These are phyloP conservation scores for Parastagonospora avenae DNA, from an alignment of 2,329 filamentous ascomycete genomes.

Conservation along the genomic window DNA sequence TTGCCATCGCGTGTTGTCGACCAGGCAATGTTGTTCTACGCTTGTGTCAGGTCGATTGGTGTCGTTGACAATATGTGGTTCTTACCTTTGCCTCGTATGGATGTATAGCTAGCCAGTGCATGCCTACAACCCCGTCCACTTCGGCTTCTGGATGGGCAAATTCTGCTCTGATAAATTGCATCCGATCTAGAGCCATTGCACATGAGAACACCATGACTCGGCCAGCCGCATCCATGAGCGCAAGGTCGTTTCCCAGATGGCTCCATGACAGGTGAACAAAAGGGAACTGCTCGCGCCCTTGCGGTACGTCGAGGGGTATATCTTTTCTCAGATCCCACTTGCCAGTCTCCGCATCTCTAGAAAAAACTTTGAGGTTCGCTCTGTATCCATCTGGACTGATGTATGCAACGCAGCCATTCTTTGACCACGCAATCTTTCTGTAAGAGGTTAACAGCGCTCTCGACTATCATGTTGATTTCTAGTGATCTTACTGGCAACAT, in stretches of 20 bases:
- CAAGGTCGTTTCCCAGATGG: conserved; percentile 76
- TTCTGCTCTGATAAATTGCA: conserved; percentile 66
- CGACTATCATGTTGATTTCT: background rate
- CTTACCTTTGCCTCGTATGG: conserved; percentile 48
- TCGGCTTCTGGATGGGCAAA: conserved; percentile 74
- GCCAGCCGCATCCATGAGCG: conserved; percentile 79
- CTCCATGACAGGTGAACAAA: conserved; percentile 86
- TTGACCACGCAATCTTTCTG: conserved; percentile 87
- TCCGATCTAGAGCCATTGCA: conserved; percentile 73
- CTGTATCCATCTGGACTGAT: conserved; percentile 73
- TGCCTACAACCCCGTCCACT: conserved; percentile 76
- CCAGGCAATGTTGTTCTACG: conserved; percentile 44
- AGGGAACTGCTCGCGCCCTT: conserved; percentile 66
- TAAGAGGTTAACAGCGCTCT: conserved; percentile 4
- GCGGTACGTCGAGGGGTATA: conserved; percentile 67
- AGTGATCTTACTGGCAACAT: conserved; percentile 75
- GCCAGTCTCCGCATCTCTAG: conserved; percentile 70
- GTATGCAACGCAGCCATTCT: conserved; percentile 80
- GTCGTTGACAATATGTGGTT: background rate
- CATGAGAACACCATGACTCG: conserved; percentile 77
- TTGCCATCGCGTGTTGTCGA: conserved; percentile 48
- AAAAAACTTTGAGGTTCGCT: conserved; percentile 75
- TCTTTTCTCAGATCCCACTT: conserved; percentile 78
- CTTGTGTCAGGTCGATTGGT: conserved; percentile 6
- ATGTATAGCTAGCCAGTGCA: conserved; percentile 74